A percentile compares a stretch with the other conserved stretches of the same genome.
phyloP scores from a whole-genome alignment of 441 rosid species.

The Dalechampia spathulata region DNA sequence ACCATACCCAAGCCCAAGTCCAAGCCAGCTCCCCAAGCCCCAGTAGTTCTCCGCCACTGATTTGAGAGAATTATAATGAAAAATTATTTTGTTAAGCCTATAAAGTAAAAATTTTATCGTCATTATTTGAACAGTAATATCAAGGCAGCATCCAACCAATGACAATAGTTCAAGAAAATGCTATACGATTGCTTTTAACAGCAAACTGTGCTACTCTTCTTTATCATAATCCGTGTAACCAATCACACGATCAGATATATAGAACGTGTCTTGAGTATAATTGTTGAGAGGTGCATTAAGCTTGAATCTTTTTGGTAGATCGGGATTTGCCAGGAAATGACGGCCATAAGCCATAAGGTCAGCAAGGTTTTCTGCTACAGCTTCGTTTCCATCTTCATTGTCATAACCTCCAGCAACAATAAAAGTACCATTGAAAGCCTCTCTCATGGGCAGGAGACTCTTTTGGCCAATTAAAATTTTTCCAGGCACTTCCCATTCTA shows the following conservation, averaged over 20 bases:
- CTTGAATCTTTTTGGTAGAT: slow-evolving; percentile 31
- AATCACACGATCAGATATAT: slow-evolving; percentile 23
- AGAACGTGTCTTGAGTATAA: slow-evolving; percentile 26
- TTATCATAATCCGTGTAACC: slow-evolving; percentile 39
- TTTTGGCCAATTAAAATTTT: slow-evolving; percentile 3
- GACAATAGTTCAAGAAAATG: too few relatives aligned
- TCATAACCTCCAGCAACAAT: slow-evolving; percentile 29
- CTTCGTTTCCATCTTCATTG: slow-evolving; percentile 27
- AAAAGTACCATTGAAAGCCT: slow-evolving; percentile 31
- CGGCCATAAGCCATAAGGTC: slow-evolving; percentile 35
- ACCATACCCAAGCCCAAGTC: too few relatives aligned
- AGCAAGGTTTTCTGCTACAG: slow-evolving; percentile 14
- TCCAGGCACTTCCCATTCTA: slow-evolving; percentile 19
- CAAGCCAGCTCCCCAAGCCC: too few relatives aligned
- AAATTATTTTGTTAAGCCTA: too few relatives aligned
- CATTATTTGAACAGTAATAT: too few relatives aligned
- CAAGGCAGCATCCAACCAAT: too few relatives aligned
- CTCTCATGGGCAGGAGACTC: slow-evolving; percentile 32
- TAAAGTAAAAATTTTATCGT: too few relatives aligned
- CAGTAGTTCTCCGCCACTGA: too few relatives aligned
- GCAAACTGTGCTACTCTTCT: too few relatives aligned
- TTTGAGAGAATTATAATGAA: too few relatives aligned
- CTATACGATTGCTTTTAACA: too few relatives aligned
- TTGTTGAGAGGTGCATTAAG: slow-evolving; percentile 27
- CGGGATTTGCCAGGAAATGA: slow-evolving; percentile 31